A percentile compares a stretch with the other conserved stretches of the same genome.
Evolutionary conservation across 2,329 filamentous ascomycete species (phyloP).

Genomic region (Colletotrichum abscissum): DNA sequence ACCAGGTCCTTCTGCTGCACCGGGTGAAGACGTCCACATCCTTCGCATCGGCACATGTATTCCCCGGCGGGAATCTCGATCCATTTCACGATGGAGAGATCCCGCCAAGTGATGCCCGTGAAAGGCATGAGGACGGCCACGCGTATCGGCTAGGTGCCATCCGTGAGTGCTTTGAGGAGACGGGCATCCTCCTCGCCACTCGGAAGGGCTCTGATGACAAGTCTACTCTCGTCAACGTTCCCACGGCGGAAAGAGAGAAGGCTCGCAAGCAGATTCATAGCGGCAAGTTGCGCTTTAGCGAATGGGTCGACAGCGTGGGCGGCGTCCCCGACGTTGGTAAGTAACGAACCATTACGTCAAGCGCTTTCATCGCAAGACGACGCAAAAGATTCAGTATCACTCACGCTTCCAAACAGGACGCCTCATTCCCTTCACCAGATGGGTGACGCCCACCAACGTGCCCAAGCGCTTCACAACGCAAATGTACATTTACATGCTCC

Average conservation of each 20-base stretch:
- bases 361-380: not conserved
- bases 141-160: conserved; percentile 87
- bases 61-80: conserved; percentile 90
- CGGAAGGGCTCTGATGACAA: conserved; percentile 46
- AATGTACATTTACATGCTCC: conserved; percentile 96
- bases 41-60: conserved; percentile 94
- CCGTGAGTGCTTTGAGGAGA: conserved; percentile 95
- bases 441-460: conserved; percentile 83
- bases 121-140: conserved; percentile 75
- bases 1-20: conserved; percentile 89
- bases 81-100: conserved; percentile 77
- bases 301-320: conserved; percentile 70
- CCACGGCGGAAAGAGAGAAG: conserved; percentile 68
- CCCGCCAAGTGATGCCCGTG: conserved; percentile 56
- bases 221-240: conserved; percentile 70
- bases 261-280: conserved; percentile 77
- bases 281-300: conserved; percentile 71
- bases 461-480: conserved; percentile 90
- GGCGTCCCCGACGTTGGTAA: conserved; percentile 74
- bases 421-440: conserved; percentile 86
- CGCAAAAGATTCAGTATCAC: not conserved
- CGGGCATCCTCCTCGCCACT: conserved; percentile 83
- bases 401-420: conserved; percentile 55
- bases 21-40: conserved; percentile 84
- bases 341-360: conserved; percentile 36